Base-by-base conservation (phyloP, 129 eudicot species). In the Artemisia tridentata region DNA sequence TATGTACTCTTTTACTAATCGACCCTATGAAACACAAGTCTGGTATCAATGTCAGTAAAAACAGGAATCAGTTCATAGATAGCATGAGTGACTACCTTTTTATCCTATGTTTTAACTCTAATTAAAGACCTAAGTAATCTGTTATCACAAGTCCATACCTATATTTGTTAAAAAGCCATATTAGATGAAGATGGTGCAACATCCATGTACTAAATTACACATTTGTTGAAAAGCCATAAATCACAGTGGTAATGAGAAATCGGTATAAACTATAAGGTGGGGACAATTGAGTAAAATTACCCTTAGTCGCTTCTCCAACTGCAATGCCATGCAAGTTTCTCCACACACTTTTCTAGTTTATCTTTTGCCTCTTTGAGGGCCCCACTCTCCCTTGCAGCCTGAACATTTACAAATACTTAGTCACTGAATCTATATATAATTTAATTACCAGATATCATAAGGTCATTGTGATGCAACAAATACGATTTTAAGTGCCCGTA, bases 301-400 rank as follows among this genome's bases (percentile, higher is more conserved):
- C 96, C 96, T 82, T 63, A 89, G 54, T 76, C 95, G 96, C 62
- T 88, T 90, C 82, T 93, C 97, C 75, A 87, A 77, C 80, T 93
- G 98, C 87, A 79, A 67, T 97, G 89, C 95, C 96, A 93, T 62
- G 96, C 82, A 75, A 93, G 98, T 72, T 93, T 97, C 80, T 87
- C 97, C 63, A 93, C 99, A 59, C 96, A 90, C 87, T 93, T 93
- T 85, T 93, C 97, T 57, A 93, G 83, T 86, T 90, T 93, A 84
- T 93, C n/a, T n/a, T n/a, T n/a, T n/a, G 96, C 96, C 78, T 93
- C 97, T 87, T 89, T 93, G 53, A n/a, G n/a, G n/a, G n/a, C n/a
- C n/a, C n/a, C n/a, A n/a, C 96, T 89, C 87, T 93, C 99, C 81
- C 99, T 85, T 79, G 99, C 89, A 80, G 97, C 97, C 97, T 93